These are phyloP conservation scores for Alternaria sp. DNA, from an alignment of 2,329 filamentous ascomycete genomes.

Conservation along the genomic window DNA sequence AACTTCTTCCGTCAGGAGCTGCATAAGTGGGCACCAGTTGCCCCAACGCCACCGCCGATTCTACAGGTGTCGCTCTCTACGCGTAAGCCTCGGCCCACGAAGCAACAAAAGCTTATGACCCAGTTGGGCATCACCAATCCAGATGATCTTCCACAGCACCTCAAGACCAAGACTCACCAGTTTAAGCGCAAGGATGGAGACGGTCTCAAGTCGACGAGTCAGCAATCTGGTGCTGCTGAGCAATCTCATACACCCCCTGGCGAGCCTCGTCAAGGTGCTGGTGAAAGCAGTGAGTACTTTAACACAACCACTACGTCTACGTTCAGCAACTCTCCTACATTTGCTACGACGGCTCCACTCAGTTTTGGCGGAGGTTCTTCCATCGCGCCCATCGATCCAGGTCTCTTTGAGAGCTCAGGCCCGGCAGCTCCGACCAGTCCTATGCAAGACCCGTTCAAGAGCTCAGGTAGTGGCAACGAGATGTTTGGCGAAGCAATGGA, in stretches of 20 bases:
- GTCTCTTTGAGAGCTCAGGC: conserved; percentile 46
- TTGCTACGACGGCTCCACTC: conserved; percentile 42
- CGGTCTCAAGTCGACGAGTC: conserved; percentile 39
- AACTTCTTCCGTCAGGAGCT: conserved; percentile 97
- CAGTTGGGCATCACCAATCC: conserved; percentile 89
- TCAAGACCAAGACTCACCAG: conserved; percentile 72
- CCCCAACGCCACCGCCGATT: conserved; percentile 83
- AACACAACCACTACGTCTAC: conserved; percentile 34
- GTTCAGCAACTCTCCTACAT: conserved; percentile 48
- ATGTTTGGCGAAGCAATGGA: conserved; percentile 51
- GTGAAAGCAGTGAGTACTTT: conserved; percentile 45
- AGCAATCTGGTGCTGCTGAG: conserved; percentile 47
- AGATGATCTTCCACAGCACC: conserved; percentile 85
- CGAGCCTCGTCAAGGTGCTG: conserved; percentile 43
- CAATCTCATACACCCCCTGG: conserved; percentile 50
- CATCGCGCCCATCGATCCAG: conserved; percentile 49
- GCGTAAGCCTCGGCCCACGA: conserved; percentile 93
- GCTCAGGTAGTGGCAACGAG: conserved; percentile 47
- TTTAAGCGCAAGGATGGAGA: conserved; percentile 68
- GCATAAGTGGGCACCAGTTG: conserved; percentile 93
- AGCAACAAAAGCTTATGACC: conserved; percentile 92
- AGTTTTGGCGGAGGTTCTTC: conserved; percentile 40
- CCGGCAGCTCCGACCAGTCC: conserved; percentile 44
- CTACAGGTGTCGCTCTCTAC: conserved; percentile 90
- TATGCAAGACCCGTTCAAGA: conserved; percentile 50